Evolutionary conservation across 768 basidiomycete species (phyloP), one percentile per base, ranked within the genome.

Genomic region (Amanita subjunquillea): DNA sequence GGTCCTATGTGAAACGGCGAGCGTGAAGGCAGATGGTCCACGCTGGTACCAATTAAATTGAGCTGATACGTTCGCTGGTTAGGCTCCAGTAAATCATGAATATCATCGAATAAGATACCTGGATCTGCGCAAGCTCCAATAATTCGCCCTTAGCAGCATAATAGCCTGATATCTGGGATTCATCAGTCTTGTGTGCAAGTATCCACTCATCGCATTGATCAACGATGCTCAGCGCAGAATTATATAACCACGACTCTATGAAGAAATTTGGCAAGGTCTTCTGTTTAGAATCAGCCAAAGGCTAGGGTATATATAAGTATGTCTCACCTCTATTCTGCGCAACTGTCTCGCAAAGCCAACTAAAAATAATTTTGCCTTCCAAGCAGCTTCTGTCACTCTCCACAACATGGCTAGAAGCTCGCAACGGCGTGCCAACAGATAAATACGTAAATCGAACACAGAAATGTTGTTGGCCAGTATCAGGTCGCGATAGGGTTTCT

Each of bases 171-270:
- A 79, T 63, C 8, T 72, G 62, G 2, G 71, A 52, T 2, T 75
- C 71, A 46, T 84, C 76, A 43, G 82, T 63, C 22, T 73, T 69
- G 54, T 72, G 67, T 1, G 65, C 57, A n/a, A 69, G 63, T 9
- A 77, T 75, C 89, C 91, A 93, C 2, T 67, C 65, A 56, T 89
- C 85, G 59, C 85, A 89, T 58, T 84, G 83, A 10, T 90, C 83
- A 25, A 92, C 80, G 41, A 86, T 82, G 56, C 85, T 90, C 41
- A 94, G 72, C 17, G 91, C 83, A 0, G 93, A 91, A 15, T 88
- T 91, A 67, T 91, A 97, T 32, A 79, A 85, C 96, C 96, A 99
- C 0, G 89, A 85, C 63, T 96, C 90, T 32, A 96, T 73, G 63
- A 95, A 96, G 61, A 84, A 79, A 15, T 71, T 69, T 0, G 86